phyloP scores from a whole-genome alignment of 2,329 filamentous ascomycete species.

The Hymenoscyphus linearis region DNA sequence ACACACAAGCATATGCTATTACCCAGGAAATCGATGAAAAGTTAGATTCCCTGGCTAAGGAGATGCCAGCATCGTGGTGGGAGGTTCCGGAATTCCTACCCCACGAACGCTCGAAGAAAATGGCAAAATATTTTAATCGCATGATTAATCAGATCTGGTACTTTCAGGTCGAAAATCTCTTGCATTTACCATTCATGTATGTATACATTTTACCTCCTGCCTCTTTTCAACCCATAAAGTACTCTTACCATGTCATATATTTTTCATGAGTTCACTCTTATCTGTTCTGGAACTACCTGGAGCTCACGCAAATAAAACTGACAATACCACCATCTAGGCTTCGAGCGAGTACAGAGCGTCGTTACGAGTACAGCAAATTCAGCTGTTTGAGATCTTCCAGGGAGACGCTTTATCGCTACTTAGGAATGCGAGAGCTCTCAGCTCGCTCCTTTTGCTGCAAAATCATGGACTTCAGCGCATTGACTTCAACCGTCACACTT shows the following conservation, averaged over 20 bases:
- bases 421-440: constrained; percentile 18
- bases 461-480: constrained; percentile 29
- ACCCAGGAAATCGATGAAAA: constrained; percentile 31
- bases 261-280: background rate
- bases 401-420: constrained; percentile 26
- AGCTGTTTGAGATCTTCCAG: constrained; percentile 28
- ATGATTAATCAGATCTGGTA: constrained; percentile 29
- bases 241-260: background rate
- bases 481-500: constrained; percentile 28
- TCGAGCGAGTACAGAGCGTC: constrained; percentile 27
- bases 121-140: constrained; percentile 19
- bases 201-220: background rate
- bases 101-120: constrained; percentile 11
- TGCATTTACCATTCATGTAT: constrained; percentile 31
- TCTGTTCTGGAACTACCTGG: background rate
- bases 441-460: constrained; percentile 27
- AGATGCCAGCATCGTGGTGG: constrained; percentile 29
- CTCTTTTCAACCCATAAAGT: background rate
- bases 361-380: constrained; percentile 31
- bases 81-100: constrained; percentile 18
- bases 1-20: constrained; percentile 23
- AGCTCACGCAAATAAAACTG: background rate
- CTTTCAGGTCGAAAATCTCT: constrained; percentile 26
- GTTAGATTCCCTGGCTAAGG: constrained; percentile 24
- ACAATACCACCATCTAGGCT: constrained; percentile 6